A percentile compares a stretch with the other conserved stretches of the same genome.
Evolutionary conservation across 768 basidiomycete genomes (phyloP).

Genomic region (Lentinula lateritia): DNA sequence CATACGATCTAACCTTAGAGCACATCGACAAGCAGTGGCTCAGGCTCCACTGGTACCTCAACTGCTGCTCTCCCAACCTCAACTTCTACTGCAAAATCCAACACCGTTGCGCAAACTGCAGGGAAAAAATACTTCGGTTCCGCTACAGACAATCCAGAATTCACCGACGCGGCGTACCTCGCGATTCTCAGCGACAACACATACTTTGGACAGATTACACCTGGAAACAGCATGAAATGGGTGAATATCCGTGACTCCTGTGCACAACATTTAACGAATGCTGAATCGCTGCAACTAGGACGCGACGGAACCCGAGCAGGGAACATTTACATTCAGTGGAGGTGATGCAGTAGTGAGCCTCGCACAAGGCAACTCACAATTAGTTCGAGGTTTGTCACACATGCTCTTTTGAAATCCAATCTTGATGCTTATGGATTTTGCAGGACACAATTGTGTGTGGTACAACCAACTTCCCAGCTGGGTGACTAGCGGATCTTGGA

Average conservation of each 20-base stretch:
- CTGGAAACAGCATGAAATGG: slow-evolving; percentile 56
- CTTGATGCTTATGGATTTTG: neutral
- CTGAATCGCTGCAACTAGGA: slow-evolving; percentile 17
- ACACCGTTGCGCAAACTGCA: slow-evolving; percentile 31
- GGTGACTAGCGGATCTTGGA: slow-evolving; percentile 25
- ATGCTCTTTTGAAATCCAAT: neutral
- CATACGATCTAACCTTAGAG: neutral
- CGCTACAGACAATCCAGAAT: slow-evolving; percentile 43
- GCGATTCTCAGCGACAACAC: slow-evolving; percentile 30
- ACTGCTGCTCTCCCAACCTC: slow-evolving; percentile 10
- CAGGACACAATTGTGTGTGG: slow-evolving; percentile 34
- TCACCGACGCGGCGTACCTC: slow-evolving; percentile 36
- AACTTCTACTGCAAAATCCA: slow-evolving; percentile 18
- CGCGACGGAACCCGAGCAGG: slow-evolving; percentile 31
- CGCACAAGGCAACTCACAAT: slow-evolving; percentile 27
- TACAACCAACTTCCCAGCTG: slow-evolving; percentile 37
- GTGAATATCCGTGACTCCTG: slow-evolving; percentile 17
- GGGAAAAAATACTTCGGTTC: slow-evolving; percentile 46
- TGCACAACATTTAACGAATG: neutral
- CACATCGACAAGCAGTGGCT: neutral
- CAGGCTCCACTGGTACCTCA: neutral
- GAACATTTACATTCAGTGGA: slow-evolving; percentile 25
- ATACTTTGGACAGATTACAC: slow-evolving; percentile 42
- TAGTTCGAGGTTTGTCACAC: slow-evolving; percentile 22
- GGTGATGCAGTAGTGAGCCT: slow-evolving; percentile 30